Base-by-base conservation (phyloP, 163 green algal species). In the Coccomyxa subellipsoidea region DNA sequence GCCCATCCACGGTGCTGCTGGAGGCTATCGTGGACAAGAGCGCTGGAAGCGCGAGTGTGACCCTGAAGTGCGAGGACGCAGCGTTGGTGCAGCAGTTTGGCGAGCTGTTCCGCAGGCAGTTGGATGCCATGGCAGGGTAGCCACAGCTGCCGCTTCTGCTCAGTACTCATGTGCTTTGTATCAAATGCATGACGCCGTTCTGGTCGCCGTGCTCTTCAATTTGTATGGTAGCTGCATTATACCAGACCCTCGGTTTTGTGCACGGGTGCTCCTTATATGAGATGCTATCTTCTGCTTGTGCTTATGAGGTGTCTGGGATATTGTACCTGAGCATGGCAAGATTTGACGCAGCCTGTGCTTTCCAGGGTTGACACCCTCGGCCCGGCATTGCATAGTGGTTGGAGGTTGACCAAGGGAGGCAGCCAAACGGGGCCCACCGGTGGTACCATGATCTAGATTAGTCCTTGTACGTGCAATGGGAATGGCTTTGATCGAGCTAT, bases 1-100 rank as follows among this genome's bases (percentile, higher is more conserved):
- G 72, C 23, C 80, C 82, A 23, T 69, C 53, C 5, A 80, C 87
- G 31, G 85, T 94, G 38, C 79, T 97, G 47, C 87, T 93, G 53
- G 93, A 97, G 81, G 66, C 83, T 27, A 81, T 87, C 29, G 81
- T 87, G 5, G 82, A 77, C 82, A 85, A 85, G 77, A 76, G 32
- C 32, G 72, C 75, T 2, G 47, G 31, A 5, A 77, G 31, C 37
- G 86, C 82, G 4, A 38, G 54, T 6, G 79, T 87, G 0, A 84
- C 83, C 6, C 66, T 92, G 15, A 91, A 89, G 36, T 69, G 35
- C 5, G 73, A 84, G 3, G 77, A 84, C 66, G 6, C 59, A 0
- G 78, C 37, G 8, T 38, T 77, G 12, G 85, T 76, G 2, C 53
- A 82, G 10, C 72, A 81, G 35, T 84, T 91, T 47, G 38, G 37